phyloP scores from a whole-genome alignment of 2,329 filamentous ascomycete species.

The Aspergillus sp. region DNA sequence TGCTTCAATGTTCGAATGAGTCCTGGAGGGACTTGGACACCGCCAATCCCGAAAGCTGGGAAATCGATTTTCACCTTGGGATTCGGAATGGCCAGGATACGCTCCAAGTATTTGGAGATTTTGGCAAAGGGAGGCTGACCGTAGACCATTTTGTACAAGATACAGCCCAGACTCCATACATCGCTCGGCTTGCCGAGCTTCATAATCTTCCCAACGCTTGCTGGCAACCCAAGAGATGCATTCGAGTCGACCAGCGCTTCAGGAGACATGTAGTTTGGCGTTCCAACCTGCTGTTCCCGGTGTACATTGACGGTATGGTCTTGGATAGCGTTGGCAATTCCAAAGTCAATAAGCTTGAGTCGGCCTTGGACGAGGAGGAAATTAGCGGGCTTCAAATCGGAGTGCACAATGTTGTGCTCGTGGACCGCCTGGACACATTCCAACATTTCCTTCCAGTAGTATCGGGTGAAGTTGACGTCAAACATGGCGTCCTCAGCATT shows the following conservation, averaged over 20 bases:
- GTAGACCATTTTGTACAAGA: slow-evolving; percentile 97
- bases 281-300: slow-evolving; percentile 90
- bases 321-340: slow-evolving; percentile 96
- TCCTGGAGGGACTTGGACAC: slow-evolving; percentile 53
- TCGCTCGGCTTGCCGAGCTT: slow-evolving; percentile 95
- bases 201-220: slow-evolving; percentile 69
- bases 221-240: slow-evolving; percentile 53
- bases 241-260: slow-evolving; percentile 90
- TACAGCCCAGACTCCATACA: slow-evolving; percentile 94
- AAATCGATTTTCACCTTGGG: slow-evolving; percentile 50
- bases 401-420: slow-evolving; percentile 88
- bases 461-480: slow-evolving; percentile 89
- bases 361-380: slow-evolving; percentile 89
- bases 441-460: slow-evolving; percentile 99
- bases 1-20: slow-evolving; percentile 56
- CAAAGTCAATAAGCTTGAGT: slow-evolving; percentile 96
- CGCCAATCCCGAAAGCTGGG: slow-evolving; percentile 46
- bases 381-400: slow-evolving; percentile 94
- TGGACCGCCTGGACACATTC: slow-evolving; percentile 91
- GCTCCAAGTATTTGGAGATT: slow-evolving; percentile 80
- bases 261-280: slow-evolving; percentile 98
- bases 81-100: slow-evolving; percentile 61
- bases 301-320: slow-evolving; percentile 98
- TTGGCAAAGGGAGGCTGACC: slow-evolving; percentile 94
- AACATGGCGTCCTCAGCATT: slow-evolving; percentile 73